These are phyloP conservation scores for Crithidia expoeki DNA, from an alignment of 208 protist genomes.

Conservation along the genomic window DNA sequence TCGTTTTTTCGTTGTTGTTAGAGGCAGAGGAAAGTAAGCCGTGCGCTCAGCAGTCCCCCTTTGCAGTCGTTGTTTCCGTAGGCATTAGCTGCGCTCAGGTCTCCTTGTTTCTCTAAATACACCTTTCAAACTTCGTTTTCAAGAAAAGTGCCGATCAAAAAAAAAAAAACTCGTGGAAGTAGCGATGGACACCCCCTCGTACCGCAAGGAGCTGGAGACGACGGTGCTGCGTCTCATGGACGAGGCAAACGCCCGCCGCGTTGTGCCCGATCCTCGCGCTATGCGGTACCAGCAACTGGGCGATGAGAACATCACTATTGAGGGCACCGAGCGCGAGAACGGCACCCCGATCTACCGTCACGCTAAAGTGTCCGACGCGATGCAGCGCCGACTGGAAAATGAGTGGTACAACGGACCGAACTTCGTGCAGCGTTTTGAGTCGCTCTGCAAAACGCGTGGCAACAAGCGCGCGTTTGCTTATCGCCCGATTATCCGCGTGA, in stretches of 20 bases:
- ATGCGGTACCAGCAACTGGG: constrained; percentile 32
- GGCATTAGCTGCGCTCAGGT: no score
- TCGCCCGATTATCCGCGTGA: constrained; percentile 48
- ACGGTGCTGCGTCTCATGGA: constrained; percentile 53
- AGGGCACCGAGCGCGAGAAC: constrained; percentile 21
- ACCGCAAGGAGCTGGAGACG: constrained; percentile 43
- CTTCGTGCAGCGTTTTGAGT: constrained; percentile 52
- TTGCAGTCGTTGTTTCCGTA: no score
- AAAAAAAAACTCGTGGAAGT: no score
- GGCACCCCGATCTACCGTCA: constrained; percentile 53
- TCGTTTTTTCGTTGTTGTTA: no score
- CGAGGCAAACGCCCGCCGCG: constrained; percentile 33
- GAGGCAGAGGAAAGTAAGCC: no score
- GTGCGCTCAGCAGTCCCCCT: no score
- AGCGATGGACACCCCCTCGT: constrained; percentile 23
- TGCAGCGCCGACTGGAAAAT: constrained; percentile 48
- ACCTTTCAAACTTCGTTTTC: no score
- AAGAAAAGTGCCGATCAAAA: no score
- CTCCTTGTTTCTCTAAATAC: no score
- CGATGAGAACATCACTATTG: constrained; percentile 26
- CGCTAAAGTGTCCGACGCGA: constrained; percentile 39
- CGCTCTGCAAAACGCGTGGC: constrained; percentile 32
- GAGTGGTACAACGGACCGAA: constrained; percentile 52
- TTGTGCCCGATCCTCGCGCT: constrained; percentile 37
- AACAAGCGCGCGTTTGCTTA: constrained; percentile 57